phyloP scores from a whole-genome alignment of 768 basidiomycete genomes.

The Multifurca ochricompacta region DNA sequence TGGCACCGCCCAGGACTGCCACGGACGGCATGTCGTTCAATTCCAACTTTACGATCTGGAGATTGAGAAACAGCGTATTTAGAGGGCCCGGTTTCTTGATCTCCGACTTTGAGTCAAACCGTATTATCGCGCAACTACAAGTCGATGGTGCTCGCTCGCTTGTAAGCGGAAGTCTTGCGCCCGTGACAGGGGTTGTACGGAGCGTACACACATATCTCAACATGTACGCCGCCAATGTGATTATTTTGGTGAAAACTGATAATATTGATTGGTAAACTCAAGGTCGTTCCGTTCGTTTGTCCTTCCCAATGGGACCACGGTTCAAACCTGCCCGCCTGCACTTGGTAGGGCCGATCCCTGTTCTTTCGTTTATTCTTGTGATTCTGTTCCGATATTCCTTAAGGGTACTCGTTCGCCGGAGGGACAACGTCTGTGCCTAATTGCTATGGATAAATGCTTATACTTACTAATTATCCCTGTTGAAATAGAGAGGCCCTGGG shows the following conservation, averaged over 20 bases:
- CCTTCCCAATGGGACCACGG: constrained; percentile 57
- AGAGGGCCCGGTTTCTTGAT: constrained; percentile 71
- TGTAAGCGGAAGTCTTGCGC: constrained; percentile 41
- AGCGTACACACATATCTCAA: constrained; percentile 64
- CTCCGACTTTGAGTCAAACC: constrained; percentile 71
- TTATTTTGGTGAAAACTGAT: not conserved
- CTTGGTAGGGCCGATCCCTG: constrained; percentile 41
- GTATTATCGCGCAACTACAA: constrained; percentile 62
- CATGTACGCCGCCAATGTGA: constrained; percentile 41
- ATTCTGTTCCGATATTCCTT: not conserved
- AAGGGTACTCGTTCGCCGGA: constrained; percentile 70
- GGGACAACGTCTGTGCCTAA: constrained; percentile 58
- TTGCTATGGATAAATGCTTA: not conserved
- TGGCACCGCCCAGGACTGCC: constrained; percentile 56
- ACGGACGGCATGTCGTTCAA: constrained; percentile 45
- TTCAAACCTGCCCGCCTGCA: constrained; percentile 71
- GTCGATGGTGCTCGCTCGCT: constrained; percentile 60
- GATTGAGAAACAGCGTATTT: constrained; percentile 3
- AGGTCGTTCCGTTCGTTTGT: constrained; percentile 60
- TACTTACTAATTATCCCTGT: not conserved
- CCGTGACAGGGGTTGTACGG: constrained; percentile 53
- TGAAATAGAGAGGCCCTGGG: constrained; percentile 67
- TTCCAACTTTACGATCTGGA: constrained; percentile 1
- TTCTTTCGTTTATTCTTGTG: constrained; percentile 7
- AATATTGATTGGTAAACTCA: not conserved